Evolutionary conservation across 331 rosid species (phyloP).

Genomic region (Dryas integrifolia): DNA sequence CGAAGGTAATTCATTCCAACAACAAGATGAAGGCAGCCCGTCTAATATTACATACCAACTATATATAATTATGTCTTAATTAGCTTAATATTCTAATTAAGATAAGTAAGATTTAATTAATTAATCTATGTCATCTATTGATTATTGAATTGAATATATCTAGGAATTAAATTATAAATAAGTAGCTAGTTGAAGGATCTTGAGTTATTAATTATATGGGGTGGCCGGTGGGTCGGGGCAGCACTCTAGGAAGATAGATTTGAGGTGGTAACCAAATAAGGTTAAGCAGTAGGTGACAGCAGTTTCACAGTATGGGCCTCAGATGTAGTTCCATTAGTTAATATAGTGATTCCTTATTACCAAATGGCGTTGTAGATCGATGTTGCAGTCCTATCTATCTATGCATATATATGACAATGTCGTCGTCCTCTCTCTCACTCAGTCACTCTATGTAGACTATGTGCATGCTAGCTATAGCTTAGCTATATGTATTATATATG

Average conservation of each 20-base stretch:
- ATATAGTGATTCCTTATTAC: slow-evolving; percentile 16
- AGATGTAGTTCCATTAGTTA: slow-evolving; percentile 26
- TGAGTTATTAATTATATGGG: neutral
- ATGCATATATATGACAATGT: neutral
- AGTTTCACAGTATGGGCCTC: neutral
- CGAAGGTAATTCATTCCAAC: too few relatives aligned
- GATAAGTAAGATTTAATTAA: too few relatives aligned
- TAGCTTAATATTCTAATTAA: too few relatives aligned
- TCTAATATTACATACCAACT: too few relatives aligned
- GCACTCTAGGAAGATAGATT: neutral
- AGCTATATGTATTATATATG: neutral
- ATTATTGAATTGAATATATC: too few relatives aligned
- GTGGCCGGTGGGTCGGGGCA: slow-evolving; percentile 21
- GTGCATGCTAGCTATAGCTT: too few relatives aligned
- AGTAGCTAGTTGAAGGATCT: neutral
- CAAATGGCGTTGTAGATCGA: slow-evolving; percentile 6
- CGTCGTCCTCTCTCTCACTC: too few relatives aligned
- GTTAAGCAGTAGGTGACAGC: slow-evolving; percentile 15
- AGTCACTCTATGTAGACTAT: too few relatives aligned
- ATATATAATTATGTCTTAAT: too few relatives aligned
- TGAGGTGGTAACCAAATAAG: slow-evolving; percentile 30
- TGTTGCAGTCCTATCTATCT: slow-evolving; percentile 27
- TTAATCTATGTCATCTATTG: too few relatives aligned
- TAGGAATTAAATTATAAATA: neutral
- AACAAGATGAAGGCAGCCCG: too few relatives aligned